These are phyloP conservation scores for Euphorbia celastroides DNA, from an alignment of 441 rosid genomes.

Conservation along the genomic window DNA sequence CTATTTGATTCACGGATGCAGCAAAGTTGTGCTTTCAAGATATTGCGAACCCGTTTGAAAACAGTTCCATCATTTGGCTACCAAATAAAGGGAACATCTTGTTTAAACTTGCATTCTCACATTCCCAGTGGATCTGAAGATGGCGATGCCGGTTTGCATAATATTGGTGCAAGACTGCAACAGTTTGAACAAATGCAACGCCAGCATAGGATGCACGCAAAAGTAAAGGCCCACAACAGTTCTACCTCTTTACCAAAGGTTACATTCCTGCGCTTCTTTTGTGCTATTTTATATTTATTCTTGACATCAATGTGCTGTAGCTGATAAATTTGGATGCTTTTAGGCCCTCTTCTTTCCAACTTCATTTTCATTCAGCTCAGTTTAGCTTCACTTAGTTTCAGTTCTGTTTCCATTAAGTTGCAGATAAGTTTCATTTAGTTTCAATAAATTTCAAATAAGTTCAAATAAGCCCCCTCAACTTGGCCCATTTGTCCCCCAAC, in stretches of 20 bases:
- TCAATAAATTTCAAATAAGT: no score
- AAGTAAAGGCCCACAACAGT: slow-evolving; percentile 46
- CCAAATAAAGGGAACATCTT: slow-evolving; percentile 61
- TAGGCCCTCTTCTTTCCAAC: no score
- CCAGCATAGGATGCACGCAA: slow-evolving; percentile 74
- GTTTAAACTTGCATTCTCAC: slow-evolving; percentile 59
- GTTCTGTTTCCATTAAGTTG: no score
- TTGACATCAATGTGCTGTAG: neutral
- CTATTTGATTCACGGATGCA: slow-evolving; percentile 27
- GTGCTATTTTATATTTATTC: neutral
- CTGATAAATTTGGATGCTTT: neutral
- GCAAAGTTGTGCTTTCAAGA: slow-evolving; percentile 98
- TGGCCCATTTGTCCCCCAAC: no score
- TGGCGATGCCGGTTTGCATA: slow-evolving; percentile 52
- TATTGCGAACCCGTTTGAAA: slow-evolving; percentile 81
- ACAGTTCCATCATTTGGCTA: slow-evolving; percentile 78
- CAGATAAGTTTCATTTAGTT: no score
- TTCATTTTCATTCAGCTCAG: no score
- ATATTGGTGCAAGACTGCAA: slow-evolving; percentile 67
- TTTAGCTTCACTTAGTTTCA: no score
- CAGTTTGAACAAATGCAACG: slow-evolving; percentile 85
- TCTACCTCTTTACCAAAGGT: slow-evolving; percentile 59
- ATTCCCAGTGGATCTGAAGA: slow-evolving; percentile 64
- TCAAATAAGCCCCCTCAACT: no score
- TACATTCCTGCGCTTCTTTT: neutral